phyloP scores from a whole-genome alignment of 78 protist genomes.

The Dictyostelium capitatum region DNA sequence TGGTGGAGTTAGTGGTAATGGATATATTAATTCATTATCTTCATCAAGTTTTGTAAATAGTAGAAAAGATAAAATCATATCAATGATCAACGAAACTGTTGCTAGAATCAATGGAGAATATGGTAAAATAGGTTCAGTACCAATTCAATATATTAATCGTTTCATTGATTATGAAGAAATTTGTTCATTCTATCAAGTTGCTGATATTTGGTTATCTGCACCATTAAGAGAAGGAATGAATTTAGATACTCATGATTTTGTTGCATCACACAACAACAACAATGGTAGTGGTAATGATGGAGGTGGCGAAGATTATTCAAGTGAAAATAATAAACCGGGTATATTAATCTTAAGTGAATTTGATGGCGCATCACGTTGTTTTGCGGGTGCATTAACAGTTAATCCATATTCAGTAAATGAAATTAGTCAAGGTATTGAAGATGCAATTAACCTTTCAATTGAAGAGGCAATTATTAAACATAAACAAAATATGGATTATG shows the following conservation, averaged over 20 bases:
- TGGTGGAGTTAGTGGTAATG: not conserved
- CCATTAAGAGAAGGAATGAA: constrained; percentile 76
- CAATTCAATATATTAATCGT: constrained; percentile 49
- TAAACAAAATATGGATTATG: constrained; percentile 45
- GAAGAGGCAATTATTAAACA: constrained; percentile 33
- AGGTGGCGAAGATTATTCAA: not conserved
- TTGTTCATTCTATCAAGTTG: constrained; percentile 31
- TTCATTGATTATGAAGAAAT: constrained; percentile 43
- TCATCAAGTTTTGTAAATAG: not conserved
- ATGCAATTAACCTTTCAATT: constrained; percentile 12
- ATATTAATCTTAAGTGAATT: constrained; percentile 56
- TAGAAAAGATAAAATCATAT: constrained; percentile 40
- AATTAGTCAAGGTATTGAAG: constrained; percentile 16
- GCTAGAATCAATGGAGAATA: constrained; percentile 81
- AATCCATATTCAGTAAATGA: constrained; percentile 62
- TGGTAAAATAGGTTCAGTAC: constrained; percentile 33
- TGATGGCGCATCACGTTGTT: constrained; percentile 73
- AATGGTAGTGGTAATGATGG: not conserved
- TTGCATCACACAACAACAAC: constrained; percentile 21
- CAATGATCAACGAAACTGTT: constrained; percentile 71
- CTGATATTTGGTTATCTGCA: constrained; percentile 42
- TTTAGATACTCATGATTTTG: constrained; percentile 61
- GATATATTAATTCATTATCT: not conserved
- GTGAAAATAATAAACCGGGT: constrained; percentile 9
- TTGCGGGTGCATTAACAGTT: constrained; percentile 41